Evolutionary conservation across 352 stramenopile species (phyloP).

Genomic region (Globisporangium irregulare): DNA sequence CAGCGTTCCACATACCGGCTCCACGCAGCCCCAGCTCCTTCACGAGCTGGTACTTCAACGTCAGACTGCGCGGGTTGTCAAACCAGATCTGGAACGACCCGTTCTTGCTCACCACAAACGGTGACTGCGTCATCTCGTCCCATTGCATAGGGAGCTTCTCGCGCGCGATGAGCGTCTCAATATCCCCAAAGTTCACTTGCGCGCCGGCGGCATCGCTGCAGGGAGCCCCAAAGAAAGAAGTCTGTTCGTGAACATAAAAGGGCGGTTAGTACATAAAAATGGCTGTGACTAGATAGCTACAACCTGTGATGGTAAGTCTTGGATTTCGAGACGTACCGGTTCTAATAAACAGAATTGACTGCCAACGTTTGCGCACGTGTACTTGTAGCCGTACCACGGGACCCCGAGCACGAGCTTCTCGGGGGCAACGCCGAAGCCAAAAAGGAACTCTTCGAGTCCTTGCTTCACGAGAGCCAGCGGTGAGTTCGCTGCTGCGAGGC

Average conservation of each 20-base stretch:
- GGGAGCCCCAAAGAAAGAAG: conserved; percentile 67
- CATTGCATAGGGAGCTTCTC: conserved; percentile 35
- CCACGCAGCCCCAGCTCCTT: conserved; percentile 46
- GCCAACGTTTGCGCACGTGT: conserved; percentile 45
- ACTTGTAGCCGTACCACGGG: conserved; percentile 91
- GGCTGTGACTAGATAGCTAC: not conserved
- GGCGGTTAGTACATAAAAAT: not conserved
- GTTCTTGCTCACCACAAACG: conserved; percentile 18
- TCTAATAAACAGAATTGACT: conserved; percentile 28
- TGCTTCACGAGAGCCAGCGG: conserved; percentile 66
- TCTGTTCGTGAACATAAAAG: conserved; percentile 21
- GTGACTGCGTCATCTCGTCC: conserved; percentile 53
- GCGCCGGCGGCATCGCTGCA: conserved; percentile 72
- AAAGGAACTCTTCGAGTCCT: conserved; percentile 75
- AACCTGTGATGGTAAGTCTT: not conserved
- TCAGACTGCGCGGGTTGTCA: conserved; percentile 61
- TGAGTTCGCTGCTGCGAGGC: conserved; percentile 83
- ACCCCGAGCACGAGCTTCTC: conserved; percentile 88
- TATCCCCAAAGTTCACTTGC: conserved; percentile 60
- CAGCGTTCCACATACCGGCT: conserved; percentile 82
- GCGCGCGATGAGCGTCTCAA: conserved; percentile 34
- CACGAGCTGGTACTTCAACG: conserved; percentile 56
- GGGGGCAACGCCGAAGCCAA: conserved; percentile 49
- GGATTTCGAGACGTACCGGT: conserved; percentile 14
- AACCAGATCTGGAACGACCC: conserved; percentile 62